A percentile compares a stretch with the other conserved stretches of the same genome.
These are phyloP conservation scores for Apiotrichum akiyoshidainum DNA, from an alignment of 1,284 basidiomycete genomes.

Conservation along the genomic window DNA sequence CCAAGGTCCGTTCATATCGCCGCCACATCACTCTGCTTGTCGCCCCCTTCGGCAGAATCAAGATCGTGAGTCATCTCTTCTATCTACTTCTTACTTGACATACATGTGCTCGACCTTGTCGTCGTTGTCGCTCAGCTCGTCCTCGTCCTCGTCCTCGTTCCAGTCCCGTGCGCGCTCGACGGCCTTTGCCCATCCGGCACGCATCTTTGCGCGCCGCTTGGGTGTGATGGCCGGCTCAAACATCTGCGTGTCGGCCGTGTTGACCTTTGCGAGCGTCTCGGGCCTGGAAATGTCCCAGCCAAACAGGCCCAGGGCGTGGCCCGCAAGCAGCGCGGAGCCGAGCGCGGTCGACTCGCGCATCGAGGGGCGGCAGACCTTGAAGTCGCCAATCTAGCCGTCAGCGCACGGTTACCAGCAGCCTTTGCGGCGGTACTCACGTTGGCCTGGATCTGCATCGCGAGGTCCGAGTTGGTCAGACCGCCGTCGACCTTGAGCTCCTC, in stretches of 20 bases:
- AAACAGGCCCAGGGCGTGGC: slow-evolving; percentile 77
- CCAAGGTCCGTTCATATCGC: no score
- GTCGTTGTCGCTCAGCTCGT: slow-evolving; percentile 8
- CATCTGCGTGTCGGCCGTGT: slow-evolving; percentile 71
- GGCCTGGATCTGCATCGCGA: slow-evolving; percentile 87
- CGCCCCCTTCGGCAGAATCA: no score
- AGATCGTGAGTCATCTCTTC: no score
- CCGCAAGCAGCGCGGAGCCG: slow-evolving; percentile 91
- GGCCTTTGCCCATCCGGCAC: slow-evolving; percentile 77
- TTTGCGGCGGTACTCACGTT: slow-evolving; percentile 53
- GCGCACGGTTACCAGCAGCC: neutral
- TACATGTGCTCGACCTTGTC: slow-evolving; percentile 14
- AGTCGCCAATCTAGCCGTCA: slow-evolving; percentile 65
- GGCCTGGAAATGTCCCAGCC: slow-evolving; percentile 91
- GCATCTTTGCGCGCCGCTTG: slow-evolving; percentile 60
- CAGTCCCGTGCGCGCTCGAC: slow-evolving; percentile 75
- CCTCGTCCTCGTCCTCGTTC: slow-evolving; percentile 46
- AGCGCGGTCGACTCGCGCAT: slow-evolving; percentile 97
- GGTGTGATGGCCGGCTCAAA: slow-evolving; percentile 66
- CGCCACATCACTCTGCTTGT: no score
- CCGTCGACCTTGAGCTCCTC: slow-evolving; percentile 88
- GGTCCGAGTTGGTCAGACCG: slow-evolving; percentile 74
- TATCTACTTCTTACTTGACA: no score
- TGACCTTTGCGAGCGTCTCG: slow-evolving; percentile 80
- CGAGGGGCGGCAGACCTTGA: slow-evolving; percentile 85